Evolutionary conservation across 495 filamentous ascomycete genomes (phyloP), one percentile per base, ranked within the genome.

Genomic region (Immersiella caudata): DNA sequence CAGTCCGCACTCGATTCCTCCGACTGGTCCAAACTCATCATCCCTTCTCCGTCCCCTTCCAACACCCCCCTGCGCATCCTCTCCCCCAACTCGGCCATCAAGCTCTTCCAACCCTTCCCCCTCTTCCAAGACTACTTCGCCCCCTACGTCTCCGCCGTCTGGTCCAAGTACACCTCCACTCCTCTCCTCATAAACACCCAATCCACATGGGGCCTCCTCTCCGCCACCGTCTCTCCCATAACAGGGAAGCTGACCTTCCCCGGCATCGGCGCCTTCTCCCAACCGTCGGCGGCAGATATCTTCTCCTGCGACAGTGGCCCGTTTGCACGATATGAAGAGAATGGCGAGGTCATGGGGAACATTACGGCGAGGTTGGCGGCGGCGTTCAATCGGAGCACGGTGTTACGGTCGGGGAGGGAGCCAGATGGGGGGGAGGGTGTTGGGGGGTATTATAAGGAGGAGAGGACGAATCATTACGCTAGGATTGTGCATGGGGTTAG

Each of bases 401-500:
- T 92, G 56, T 73, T 91, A 51, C 66, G 68, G 12, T 73, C 84
- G 62, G 52, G 76, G 2, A 62, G 73, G 51, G 83, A 87, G 71
- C 89, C 89, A 5, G 56, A 59, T 59, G 56, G 54, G 22, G 79
- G 80, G 16, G 81, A 82, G 60, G 50, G 58, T 1, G 71, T 82
- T 4, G 68, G 72, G 0, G 73, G 71, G 20, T 90, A 88, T 71
- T 91, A 91, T 71, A 67, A 76, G 62, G 74, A 83, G 14, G 58
- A 70, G 5, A 76, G 85, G 40, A 92, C 91, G 25, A 94, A 94
- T 68, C 89, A 93, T 75, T 94, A 92, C 72, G 78, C 88, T n/a
- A 76, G 89, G 16, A 83, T 94, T 65, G 83, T 90, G 65, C 91
- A 93, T 77, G 80, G 73, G 26, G 83, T 82, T 50, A 88, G 87